Evolutionary conservation across 2,329 filamentous ascomycete genomes (phyloP), one percentile per base, ranked within the genome.

Genomic region (Fusarium fujikuroi): DNA sequence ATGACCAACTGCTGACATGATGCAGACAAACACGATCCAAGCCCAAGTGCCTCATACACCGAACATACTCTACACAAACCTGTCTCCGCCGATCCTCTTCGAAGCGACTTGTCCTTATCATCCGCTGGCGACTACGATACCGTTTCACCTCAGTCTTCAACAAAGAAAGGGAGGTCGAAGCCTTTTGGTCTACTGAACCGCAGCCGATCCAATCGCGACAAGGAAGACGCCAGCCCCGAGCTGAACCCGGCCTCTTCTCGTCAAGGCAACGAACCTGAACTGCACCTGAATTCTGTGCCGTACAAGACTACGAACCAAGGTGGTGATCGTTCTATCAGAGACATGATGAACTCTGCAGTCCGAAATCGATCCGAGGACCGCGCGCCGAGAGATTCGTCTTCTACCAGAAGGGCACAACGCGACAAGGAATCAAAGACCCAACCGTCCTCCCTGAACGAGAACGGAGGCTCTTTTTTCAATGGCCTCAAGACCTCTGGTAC

Each of bases 321-420:
- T 42, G 88, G 90, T 75, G 93, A 95, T 63, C 89, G 91, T 75
- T 87, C 90, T 7, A 90, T 92, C 76, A 88, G 89, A 74, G 89
- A 92, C 49, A 91, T 92, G 84, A 91, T 93, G 85, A 86, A 84
- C 70, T 89, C 92, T 36, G 86, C 87, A 30, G 81, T 87, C 62
- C 88, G 93, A 70, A 94, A 93, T 75, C 91, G 92, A 75, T 95
- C 93, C 7, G 90, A 91, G 70, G 94, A 97, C 80, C 90, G 93
- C 75, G 81, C 85, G 23, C 79, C 82, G 21, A 77, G 87, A 66
- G 87, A 89, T 50, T 79, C 80, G 18, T 80, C 83, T 19, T 75
- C 77, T 32, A 83, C 83, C 69, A 85, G 83, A 77, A 85, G 86
- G 43, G 79, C 77, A 28, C 82, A 83, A 52, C 83, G 83, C 56